phyloP scores from a whole-genome alignment of 371 early-diverging fungal species.

The Smittium mucronatum region DNA sequence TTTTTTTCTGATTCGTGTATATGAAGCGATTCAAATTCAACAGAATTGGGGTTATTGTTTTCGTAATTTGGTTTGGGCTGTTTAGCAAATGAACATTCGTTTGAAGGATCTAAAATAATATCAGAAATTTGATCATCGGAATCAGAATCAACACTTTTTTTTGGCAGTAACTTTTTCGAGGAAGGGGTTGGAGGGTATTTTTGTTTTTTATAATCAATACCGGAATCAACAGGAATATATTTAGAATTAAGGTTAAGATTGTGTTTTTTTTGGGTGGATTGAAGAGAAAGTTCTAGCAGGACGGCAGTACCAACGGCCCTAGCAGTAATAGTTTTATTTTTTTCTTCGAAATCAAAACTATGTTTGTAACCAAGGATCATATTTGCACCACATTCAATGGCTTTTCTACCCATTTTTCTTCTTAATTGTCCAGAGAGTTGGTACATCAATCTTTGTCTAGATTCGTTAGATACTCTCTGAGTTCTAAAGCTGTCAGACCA shows the following conservation, averaged over 20 bases:
- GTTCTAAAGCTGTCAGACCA: conserved; percentile 53
- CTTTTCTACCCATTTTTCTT: conserved; percentile 51
- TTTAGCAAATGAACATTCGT: not conserved
- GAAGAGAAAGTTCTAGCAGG: conserved; percentile 16
- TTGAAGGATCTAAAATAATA: too few relatives aligned
- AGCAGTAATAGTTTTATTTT: conserved; percentile 49
- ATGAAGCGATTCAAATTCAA: too few relatives aligned
- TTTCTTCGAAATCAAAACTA: conserved; percentile 52
- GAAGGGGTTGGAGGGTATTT: not conserved
- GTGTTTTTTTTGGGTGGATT: not conserved
- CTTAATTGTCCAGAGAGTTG: conserved; percentile 45
- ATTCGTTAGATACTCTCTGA: conserved; percentile 55
- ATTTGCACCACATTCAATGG: conserved; percentile 52
- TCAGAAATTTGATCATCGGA: not conserved
- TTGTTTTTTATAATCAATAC: not conserved
- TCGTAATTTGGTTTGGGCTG: not conserved
- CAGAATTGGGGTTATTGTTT: not conserved
- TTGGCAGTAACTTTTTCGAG: not conserved
- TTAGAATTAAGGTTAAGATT: not conserved
- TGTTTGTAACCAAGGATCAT: conserved; percentile 54
- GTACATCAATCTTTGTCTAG: conserved; percentile 46
- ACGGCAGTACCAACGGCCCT: conserved; percentile 60
- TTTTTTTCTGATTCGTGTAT: not conserved
- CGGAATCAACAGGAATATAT: not conserved
- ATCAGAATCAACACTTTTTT: not conserved